Evolutionary conservation across 805 yeast species (phyloP).

Genomic region (Wilhelminamyces savonicus): DNA sequence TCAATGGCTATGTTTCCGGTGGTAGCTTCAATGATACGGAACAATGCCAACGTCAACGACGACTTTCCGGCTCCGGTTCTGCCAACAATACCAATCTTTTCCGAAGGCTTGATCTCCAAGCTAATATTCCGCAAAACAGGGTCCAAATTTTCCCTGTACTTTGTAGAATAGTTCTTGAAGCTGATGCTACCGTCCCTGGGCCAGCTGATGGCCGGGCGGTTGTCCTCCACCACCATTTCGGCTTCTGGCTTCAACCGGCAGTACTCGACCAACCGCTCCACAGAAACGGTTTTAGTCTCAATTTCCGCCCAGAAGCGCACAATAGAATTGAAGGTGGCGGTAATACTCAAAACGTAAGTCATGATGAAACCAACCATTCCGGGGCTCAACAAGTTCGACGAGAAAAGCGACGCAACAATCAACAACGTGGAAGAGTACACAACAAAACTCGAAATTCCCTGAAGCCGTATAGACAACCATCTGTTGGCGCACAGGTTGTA

Average conservation of each 20-base stretch:
- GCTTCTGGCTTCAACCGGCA: slow-evolving; percentile 12
- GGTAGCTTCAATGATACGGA: slow-evolving; percentile 21
- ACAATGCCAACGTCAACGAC: slow-evolving; percentile 20
- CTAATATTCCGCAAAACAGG: slow-evolving; percentile 18
- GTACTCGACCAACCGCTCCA: slow-evolving; percentile 15
- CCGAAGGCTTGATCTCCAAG: slow-evolving; percentile 15
- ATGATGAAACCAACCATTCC: slow-evolving; percentile 15
- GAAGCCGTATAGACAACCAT: slow-evolving; percentile 22
- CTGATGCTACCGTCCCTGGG: slow-evolving; percentile 16
- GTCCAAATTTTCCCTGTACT: slow-evolving; percentile 19
- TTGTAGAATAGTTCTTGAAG: slow-evolving; percentile 17
- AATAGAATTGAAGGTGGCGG: slow-evolving; percentile 11
- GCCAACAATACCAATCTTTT: slow-evolving; percentile 25
- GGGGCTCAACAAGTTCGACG: slow-evolving; percentile 6
- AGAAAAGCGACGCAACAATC: slow-evolving; percentile 9
- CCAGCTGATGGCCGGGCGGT: slow-evolving; percentile 11
- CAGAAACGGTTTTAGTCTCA: slow-evolving; percentile 12
- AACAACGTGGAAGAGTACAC: slow-evolving; percentile 15
- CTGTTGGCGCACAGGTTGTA: slow-evolving; percentile 15
- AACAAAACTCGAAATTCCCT: slow-evolving; percentile 13
- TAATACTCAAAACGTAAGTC: slow-evolving; percentile 11
- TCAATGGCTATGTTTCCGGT: slow-evolving; percentile 20
- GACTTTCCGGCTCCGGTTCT: slow-evolving; percentile 27
- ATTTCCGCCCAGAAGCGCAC: slow-evolving; percentile 13
- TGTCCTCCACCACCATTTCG: slow-evolving; percentile 5